phyloP scores from a whole-genome alignment of 2,329 filamentous ascomycete species.

The Xylariales sp. region DNA sequence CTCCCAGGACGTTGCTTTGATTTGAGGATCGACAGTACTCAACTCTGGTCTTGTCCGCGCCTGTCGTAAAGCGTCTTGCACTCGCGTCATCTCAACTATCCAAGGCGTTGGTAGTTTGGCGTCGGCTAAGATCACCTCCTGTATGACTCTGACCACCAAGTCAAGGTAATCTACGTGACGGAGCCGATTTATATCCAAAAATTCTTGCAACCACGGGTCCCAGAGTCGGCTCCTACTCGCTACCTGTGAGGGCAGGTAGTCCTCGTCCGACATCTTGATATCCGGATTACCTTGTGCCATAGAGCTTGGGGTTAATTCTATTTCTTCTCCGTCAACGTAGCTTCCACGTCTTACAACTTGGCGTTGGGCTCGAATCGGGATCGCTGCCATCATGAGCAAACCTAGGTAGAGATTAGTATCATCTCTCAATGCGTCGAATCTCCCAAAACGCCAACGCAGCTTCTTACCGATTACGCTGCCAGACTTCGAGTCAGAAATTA shows the following conservation, averaged over 20 bases:
- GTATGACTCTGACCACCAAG: neutral
- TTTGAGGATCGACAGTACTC: neutral
- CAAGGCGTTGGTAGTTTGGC: neutral
- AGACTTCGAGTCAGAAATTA: neutral
- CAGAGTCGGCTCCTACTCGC: neutral
- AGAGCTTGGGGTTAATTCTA: neutral
- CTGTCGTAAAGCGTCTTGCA: neutral
- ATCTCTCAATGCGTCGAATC: neutral
- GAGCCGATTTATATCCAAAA: neutral
- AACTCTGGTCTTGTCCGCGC: neutral
- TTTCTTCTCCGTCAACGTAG: neutral
- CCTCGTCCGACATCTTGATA: neutral
- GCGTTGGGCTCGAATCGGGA: neutral
- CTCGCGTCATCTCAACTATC: conserved; percentile 7
- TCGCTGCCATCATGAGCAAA: conserved; percentile 25
- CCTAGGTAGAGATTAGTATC: conserved; percentile 1
- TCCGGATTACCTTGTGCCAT: neutral
- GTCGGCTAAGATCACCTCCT: neutral
- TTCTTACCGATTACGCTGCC: conserved; percentile 18
- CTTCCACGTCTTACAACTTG: neutral
- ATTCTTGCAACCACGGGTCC: neutral
- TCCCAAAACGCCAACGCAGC: neutral
- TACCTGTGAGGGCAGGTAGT: neutral
- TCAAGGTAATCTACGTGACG: conserved; percentile 3
- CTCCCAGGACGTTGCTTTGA: neutral